phyloP scores from a whole-genome alignment of 768 basidiomycete genomes.

The Tricholoma furcatifolium region DNA sequence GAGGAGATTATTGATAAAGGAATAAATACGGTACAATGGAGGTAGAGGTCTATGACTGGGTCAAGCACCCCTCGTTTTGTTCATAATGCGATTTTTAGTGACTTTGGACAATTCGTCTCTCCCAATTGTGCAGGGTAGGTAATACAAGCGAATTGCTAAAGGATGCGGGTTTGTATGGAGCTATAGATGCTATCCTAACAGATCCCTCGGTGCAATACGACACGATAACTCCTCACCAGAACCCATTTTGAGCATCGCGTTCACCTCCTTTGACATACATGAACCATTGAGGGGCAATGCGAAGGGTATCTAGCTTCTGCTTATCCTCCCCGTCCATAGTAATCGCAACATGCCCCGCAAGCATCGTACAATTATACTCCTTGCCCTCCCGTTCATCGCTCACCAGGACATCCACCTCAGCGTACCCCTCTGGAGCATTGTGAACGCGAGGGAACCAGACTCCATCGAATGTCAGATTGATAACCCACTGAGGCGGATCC shows the following conservation, averaged over 20 bases:
- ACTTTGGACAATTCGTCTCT: no score
- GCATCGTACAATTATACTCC: not conserved
- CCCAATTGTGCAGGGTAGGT: no score
- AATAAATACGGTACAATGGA: no score
- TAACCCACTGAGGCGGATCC: not conserved
- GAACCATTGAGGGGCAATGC: not conserved
- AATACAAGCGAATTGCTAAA: no score
- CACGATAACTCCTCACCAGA: not conserved
- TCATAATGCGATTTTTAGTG: no score
- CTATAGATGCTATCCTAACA: no score
- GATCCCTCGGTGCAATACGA: not conserved
- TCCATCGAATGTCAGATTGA: conserved; percentile 1
- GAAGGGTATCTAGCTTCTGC: not conserved
- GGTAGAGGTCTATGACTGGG: no score
- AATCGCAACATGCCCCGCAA: not conserved
- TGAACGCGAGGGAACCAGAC: not conserved
- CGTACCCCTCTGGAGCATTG: not conserved
- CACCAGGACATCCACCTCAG: not conserved
- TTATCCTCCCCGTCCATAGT: not conserved
- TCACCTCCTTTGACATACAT: not conserved
- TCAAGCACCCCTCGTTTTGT: no score
- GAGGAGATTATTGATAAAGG: no score
- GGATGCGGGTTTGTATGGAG: no score
- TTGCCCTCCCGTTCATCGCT: not conserved
- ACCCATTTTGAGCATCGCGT: not conserved